These are phyloP conservation scores for Marasmius sp. DNA, from an alignment of 1,284 basidiomycete genomes.

Conservation along the genomic window DNA sequence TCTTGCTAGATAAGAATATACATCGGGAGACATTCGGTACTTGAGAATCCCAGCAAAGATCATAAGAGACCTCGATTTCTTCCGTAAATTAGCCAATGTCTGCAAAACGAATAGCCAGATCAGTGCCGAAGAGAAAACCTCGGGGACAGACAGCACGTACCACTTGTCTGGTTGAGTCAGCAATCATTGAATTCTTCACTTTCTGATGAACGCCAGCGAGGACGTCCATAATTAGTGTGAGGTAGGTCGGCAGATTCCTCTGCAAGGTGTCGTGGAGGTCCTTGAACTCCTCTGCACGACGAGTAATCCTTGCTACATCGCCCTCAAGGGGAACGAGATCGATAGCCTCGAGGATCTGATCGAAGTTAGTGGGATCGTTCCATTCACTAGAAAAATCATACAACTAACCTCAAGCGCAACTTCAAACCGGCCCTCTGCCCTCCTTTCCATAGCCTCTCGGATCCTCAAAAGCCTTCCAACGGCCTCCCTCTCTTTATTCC, in stretches of 20 bases:
- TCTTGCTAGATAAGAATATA: constrained; percentile 85
- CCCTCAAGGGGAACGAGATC: constrained; percentile 86
- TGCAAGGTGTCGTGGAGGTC: constrained; percentile 85
- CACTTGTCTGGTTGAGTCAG: constrained; percentile 74
- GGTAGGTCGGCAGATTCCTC: constrained; percentile 86
- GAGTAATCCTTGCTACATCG: constrained; percentile 84
- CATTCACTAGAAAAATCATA: constrained; percentile 7
- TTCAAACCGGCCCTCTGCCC: constrained; percentile 73
- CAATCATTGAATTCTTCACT: constrained; percentile 71
- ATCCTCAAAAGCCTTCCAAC: constrained; percentile 80
- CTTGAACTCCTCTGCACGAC: constrained; percentile 89
- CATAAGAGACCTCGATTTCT: constrained; percentile 80
- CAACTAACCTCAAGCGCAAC: constrained; percentile 75
- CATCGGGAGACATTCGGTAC: constrained; percentile 87
- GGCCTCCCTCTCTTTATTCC: constrained; percentile 67
- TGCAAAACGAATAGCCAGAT: constrained; percentile 25
- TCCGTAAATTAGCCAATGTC: constrained; percentile 63
- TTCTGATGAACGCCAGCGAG: constrained; percentile 80
- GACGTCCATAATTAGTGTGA: constrained; percentile 93
- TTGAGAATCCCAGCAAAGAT: constrained; percentile 87
- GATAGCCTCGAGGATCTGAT: constrained; percentile 84
- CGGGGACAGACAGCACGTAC: constrained; percentile 39
- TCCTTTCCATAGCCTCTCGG: constrained; percentile 80
- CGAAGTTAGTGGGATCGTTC: not conserved
- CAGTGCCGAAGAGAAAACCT: constrained; percentile 8